phyloP scores from a whole-genome alignment of 345 rosid genomes.

The Citrus maxima region DNA sequence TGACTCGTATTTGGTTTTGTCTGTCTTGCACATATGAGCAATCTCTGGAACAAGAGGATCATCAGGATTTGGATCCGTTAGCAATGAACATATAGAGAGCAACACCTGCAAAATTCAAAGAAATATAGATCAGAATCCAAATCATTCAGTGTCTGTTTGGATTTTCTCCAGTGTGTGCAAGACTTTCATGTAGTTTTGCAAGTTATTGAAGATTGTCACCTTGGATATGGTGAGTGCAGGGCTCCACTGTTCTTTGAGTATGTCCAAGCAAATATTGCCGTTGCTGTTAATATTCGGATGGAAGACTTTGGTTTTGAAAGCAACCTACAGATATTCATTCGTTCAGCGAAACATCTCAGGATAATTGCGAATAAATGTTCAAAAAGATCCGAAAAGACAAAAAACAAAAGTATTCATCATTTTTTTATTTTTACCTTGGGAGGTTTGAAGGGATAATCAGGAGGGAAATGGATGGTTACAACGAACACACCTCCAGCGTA shows the following conservation, averaged over 20 bases:
- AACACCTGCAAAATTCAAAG: constrained; percentile 35
- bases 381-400: background rate
- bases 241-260: constrained; percentile 73
- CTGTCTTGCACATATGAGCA: constrained; percentile 54
- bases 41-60: constrained; percentile 68
- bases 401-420: background rate
- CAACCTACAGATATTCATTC: constrained; percentile 36
- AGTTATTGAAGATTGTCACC: constrained; percentile 25
- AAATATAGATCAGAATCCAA: background rate
- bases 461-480: constrained; percentile 57
- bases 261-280: constrained; percentile 64
- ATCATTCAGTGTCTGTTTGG: background rate
- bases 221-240: constrained; percentile 70
- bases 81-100: constrained; percentile 65
- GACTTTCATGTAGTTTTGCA: background rate
- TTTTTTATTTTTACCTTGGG: constrained; percentile 44
- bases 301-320: constrained; percentile 59
- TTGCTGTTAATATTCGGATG: constrained; percentile 66
- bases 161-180: no score
- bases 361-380: background rate
- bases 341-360: background rate
- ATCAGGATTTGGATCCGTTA: constrained; percentile 66
- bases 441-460: constrained; percentile 73
- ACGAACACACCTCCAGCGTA: constrained; percentile 71
- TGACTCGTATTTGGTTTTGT: constrained; percentile 54